Evolutionary conservation across 2,329 filamentous ascomycete species (phyloP), one percentile per base, ranked within the genome.

Genomic region (Waltergamsia citrina): DNA sequence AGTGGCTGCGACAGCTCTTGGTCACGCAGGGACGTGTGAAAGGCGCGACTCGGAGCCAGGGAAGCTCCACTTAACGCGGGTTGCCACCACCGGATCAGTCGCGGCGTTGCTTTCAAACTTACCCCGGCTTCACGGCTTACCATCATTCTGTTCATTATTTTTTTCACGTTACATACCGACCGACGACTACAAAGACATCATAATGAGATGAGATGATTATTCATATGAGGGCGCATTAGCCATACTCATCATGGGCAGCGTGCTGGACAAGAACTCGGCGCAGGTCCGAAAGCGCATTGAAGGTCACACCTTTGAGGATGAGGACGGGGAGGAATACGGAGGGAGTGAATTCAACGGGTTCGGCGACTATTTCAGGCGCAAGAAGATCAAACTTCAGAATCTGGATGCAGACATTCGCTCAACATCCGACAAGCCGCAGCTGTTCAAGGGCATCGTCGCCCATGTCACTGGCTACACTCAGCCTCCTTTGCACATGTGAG

Each of bases 361-460:
- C 49, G 61, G 69, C 17, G 90, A 96, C 51, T 98, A 96, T 57
- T 93, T 95, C 53, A 74, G 88, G 32, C 80, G 88, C 36, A 98
- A 98, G 66, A 95, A 94, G 67, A 78, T 94, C 57, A 98, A 98
- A 53, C 71, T 98, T 4, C 92, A 96, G 57, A 98, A 98, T 50
- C 73, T 92, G 20, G 92, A 98, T 58, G 79, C 78, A 7, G 76
- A 94, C 35, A 66, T 94, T 29, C 79, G 90, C 38, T 71, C 81
- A 21, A 65, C 74, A 4, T 58, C 63, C 1, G 78, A 81, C 43
- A 85, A 83, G 42, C 85, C 87, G 8, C 77, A 75, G 41, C 86
- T 98, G 34, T 98, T 98, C 67, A 85, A 81, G 45, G 87, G 86
- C 1, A 71, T 96, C 7, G 87, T 94, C 10, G 86, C 81, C 8